phyloP scores from a whole-genome alignment of 2,329 filamentous ascomycete genomes.

The Monosporascus sp. region DNA sequence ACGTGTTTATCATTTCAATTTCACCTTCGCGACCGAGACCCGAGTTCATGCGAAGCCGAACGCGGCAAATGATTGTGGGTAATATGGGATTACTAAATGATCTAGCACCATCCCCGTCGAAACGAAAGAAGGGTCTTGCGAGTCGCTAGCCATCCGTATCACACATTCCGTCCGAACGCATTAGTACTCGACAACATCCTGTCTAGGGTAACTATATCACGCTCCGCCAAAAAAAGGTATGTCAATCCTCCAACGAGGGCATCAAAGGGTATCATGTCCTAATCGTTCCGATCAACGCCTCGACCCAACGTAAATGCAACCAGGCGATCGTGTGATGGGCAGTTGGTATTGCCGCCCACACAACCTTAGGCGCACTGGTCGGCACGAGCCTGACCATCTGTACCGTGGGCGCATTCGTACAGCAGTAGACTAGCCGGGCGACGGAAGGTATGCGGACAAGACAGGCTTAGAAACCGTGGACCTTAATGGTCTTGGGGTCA shows the following conservation, averaged over 20 bases:
- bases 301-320: conserved; percentile 17
- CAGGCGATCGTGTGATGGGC: conserved; percentile 16
- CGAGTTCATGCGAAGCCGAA: background rate
- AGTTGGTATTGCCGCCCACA: conserved; percentile 17
- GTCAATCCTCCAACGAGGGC: conserved; percentile 9
- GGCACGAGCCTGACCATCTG: conserved; percentile 15
- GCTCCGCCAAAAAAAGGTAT: conserved; percentile 9
- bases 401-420: conserved; percentile 10
- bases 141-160: conserved; percentile 13
- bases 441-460: conserved; percentile 25
- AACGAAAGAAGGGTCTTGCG: conserved; percentile 22
- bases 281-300: conserved; percentile 28
- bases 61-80: background rate
- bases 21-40: no score
- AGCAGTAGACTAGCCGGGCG: conserved; percentile 15
- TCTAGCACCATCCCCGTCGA: conserved; percentile 17
- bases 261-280: conserved; percentile 30
- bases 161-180: conserved; percentile 14
- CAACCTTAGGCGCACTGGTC: conserved; percentile 4
- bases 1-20: no score
- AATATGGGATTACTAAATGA: conserved; percentile 12
- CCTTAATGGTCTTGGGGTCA: conserved; percentile 94
- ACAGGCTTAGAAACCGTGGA: conserved; percentile 58
- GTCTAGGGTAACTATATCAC: conserved; percentile 6
- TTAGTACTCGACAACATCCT: conserved; percentile 8